Conservation (phyloP, 345 rosid genomes). For the Laguncularia racemosa region DNA sequence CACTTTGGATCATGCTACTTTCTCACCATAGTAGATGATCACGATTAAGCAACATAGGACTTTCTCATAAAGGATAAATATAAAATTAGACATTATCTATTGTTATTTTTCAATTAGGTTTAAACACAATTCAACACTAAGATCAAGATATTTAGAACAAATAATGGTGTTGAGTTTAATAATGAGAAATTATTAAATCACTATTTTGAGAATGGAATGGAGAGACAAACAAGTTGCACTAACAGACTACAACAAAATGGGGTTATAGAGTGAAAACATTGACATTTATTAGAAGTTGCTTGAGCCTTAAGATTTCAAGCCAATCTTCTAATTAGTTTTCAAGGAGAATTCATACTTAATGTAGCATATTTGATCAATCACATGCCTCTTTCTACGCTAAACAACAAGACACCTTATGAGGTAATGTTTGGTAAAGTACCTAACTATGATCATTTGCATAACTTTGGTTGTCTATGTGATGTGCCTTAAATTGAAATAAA, state of each 20-base stretch:
- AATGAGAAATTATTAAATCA: too few species aligned
- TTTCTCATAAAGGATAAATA: constrained; percentile 1
- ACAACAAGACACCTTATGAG: neutral
- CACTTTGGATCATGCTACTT: neutral
- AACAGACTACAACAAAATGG: neutral
- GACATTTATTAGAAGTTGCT: constrained; percentile 4
- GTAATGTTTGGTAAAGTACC: neutral
- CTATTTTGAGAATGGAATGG: neutral
- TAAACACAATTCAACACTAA: too few species aligned
- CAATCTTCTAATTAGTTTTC: neutral
- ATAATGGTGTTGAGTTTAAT: too few species aligned
- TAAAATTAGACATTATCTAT: neutral
- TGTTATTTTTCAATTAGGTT: neutral
- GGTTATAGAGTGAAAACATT: neutral
- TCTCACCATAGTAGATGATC: constrained; percentile 8
- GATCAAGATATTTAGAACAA: too few species aligned
- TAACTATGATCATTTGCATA: neutral
- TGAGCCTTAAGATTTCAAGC: neutral
- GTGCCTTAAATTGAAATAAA: too few species aligned
- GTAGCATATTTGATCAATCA: neutral
- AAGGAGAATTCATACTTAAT: constrained; percentile 4
- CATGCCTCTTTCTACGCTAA: neutral
- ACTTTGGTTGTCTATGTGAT: neutral
- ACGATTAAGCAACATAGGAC: neutral
- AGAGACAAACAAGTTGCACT: neutral